Conservation (phyloP, 1,284 basidiomycete genomes). For the Ganoderma sinense region DNA sequence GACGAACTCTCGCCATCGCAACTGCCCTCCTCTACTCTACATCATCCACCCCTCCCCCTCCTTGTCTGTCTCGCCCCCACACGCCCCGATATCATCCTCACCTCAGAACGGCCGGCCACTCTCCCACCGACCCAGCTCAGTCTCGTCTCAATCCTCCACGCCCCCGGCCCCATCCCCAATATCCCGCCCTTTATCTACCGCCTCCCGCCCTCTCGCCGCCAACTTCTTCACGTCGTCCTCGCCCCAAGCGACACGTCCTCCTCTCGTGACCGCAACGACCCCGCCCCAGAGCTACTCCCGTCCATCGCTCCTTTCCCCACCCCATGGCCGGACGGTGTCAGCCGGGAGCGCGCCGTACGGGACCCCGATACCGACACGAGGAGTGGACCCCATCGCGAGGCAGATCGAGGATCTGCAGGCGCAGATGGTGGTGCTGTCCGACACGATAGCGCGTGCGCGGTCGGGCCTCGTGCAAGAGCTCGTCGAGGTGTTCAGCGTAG, state of each 20-base stretch:
- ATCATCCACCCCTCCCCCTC: slow-evolving; percentile 18
- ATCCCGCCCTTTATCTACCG: slow-evolving; percentile 25
- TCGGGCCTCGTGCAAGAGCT: slow-evolving; percentile 79
- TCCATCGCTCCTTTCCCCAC: slow-evolving; percentile 15
- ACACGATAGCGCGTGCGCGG: slow-evolving; percentile 68
- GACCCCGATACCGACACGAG: slow-evolving; percentile 22
- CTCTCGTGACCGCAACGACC: slow-evolving; percentile 24
- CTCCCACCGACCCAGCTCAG: slow-evolving; percentile 27
- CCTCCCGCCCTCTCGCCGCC: slow-evolving; percentile 26
- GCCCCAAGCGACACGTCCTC: slow-evolving; percentile 23
- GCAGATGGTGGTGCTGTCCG: slow-evolving; percentile 54
- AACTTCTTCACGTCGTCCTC: slow-evolving; percentile 30
- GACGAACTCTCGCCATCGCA: slow-evolving; percentile 67
- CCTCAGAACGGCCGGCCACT: slow-evolving; percentile 31
- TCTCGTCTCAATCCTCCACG: slow-evolving; percentile 29
- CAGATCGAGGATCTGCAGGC: slow-evolving; percentile 51
- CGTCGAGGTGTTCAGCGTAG: slow-evolving; percentile 82
- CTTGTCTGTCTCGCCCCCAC: slow-evolving; percentile 29
- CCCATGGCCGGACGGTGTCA: slow-evolving; percentile 11
- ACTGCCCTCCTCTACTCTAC: slow-evolving; percentile 28
- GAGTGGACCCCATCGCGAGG: slow-evolving; percentile 39
- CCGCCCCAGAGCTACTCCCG: slow-evolving; percentile 30
- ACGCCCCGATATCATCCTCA: slow-evolving; percentile 33
- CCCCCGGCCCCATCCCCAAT: slow-evolving; percentile 27
- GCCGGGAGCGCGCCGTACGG: slow-evolving; percentile 26